phyloP scores from a whole-genome alignment of 129 eudicot genomes.

The Saposhnikovia divaricata region DNA sequence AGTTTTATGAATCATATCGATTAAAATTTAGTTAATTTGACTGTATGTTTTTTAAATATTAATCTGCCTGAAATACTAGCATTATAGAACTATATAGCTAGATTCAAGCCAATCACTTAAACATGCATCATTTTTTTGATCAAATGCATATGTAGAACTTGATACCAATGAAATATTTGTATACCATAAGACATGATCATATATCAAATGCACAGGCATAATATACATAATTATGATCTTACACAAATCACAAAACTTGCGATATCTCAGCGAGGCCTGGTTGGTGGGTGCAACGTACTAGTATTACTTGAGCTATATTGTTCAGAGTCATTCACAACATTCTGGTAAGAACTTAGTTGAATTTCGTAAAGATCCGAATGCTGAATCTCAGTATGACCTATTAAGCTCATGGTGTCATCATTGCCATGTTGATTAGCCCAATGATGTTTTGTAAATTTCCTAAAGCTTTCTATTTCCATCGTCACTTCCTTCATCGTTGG shows the following conservation, averaged over 20 bases:
- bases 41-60: too few relatives aligned
- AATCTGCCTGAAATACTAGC: too few relatives aligned
- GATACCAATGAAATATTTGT: too few relatives aligned
- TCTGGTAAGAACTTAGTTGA: background rate
- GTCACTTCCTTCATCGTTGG: slow-evolving; percentile 54
- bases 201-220: background rate
- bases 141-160: too few relatives aligned
- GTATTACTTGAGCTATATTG: background rate
- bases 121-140: too few relatives aligned
- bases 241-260: background rate
- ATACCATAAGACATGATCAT: too few relatives aligned
- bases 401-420: slow-evolving; percentile 13
- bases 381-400: background rate
- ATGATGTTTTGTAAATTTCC: slow-evolving; percentile 30
- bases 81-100: too few relatives aligned
- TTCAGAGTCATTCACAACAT: background rate
- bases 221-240: background rate
- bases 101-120: too few relatives aligned
- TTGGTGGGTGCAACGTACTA: background rate
- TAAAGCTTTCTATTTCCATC: slow-evolving; percentile 29
- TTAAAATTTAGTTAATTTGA: too few relatives aligned
- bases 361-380: slow-evolving; percentile 25
- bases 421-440: slow-evolving; percentile 17
- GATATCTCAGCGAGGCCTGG: background rate
- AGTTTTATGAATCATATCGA: too few relatives aligned